These are phyloP conservation scores for Micractinium sp. DNA, from an alignment of 139 green algal species.

Conservation along the genomic window DNA sequence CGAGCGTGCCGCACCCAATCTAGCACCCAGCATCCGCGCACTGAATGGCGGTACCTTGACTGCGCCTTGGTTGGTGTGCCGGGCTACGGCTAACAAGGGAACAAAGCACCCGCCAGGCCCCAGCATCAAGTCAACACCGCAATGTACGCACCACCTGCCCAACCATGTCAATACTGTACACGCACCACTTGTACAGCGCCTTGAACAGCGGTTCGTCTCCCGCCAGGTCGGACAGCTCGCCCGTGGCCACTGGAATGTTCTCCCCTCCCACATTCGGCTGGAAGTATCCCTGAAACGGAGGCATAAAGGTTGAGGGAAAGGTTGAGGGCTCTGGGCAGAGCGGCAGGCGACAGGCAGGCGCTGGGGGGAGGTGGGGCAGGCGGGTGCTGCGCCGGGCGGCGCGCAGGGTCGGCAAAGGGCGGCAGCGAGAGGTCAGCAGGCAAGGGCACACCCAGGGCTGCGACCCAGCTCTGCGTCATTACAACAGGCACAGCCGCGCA, in stretches of 20 bases:
- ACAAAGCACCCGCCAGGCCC: background rate
- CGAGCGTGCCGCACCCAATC: too few relatives aligned
- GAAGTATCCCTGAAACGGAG: slow-evolving; percentile 74
- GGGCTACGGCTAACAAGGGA: background rate
- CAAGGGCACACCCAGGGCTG: too few relatives aligned
- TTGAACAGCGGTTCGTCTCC: slow-evolving; percentile 94
- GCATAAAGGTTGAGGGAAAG: background rate
- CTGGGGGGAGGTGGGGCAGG: background rate
- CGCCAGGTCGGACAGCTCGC: slow-evolving; percentile 89
- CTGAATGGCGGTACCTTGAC: too few relatives aligned
- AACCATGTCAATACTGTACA: background rate
- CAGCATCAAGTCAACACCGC: too few relatives aligned
- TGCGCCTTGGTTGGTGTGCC: too few relatives aligned
- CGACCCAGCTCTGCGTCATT: background rate
- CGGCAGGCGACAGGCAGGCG: background rate
- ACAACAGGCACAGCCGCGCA: background rate
- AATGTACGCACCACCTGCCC: too few relatives aligned
- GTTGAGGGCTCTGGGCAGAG: too few relatives aligned
- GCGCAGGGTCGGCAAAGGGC: background rate
- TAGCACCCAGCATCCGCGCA: background rate
- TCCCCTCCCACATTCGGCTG: slow-evolving; percentile 89
- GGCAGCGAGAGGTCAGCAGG: background rate
- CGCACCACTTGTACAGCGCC: slow-evolving; percentile 91
- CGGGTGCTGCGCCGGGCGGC: background rate
- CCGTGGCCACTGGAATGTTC: slow-evolving; percentile 86